phyloP scores from a whole-genome alignment of 2,329 filamentous ascomycete species.

The Colletotrichum sp. region DNA sequence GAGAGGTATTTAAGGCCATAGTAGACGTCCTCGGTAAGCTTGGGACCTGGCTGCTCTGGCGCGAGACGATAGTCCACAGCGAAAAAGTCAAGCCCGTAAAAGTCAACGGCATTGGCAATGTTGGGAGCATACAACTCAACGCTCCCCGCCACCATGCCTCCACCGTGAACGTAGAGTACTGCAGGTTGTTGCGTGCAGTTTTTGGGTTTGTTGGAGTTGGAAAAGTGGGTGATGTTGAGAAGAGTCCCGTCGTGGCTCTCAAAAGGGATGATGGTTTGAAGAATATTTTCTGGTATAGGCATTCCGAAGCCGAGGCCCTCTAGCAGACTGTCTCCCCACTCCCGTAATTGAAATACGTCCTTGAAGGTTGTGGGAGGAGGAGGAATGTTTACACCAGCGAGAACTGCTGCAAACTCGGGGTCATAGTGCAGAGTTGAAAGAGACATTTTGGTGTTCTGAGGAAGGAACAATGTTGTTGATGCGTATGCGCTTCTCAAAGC shows the following conservation, averaged over 20 bases:
- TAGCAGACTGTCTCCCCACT: neutral
- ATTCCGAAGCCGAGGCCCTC: neutral
- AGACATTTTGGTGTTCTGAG: neutral
- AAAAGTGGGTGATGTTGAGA: conserved; percentile 23
- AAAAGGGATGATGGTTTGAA: conserved; percentile 16
- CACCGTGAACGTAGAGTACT: conserved; percentile 44
- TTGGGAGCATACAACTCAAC: conserved; percentile 28
- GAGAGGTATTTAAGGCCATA: conserved; percentile 29
- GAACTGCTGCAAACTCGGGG: neutral
- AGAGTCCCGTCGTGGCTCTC: conserved; percentile 21
- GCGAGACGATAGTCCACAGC: conserved; percentile 46
- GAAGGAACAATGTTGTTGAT: neutral
- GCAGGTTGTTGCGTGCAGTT: conserved; percentile 24
- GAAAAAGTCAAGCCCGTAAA: conserved; percentile 37
- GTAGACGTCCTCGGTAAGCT: conserved; percentile 40
- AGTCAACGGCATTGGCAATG: conserved; percentile 28
- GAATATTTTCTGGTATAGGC: conserved; percentile 2
- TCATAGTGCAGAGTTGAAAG: neutral
- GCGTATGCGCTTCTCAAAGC: neutral
- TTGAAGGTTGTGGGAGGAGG: neutral
- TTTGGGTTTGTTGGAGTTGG: neutral
- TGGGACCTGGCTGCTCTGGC: conserved; percentile 42
- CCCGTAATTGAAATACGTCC: neutral
- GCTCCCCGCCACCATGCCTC: conserved; percentile 40
- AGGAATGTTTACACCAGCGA: neutral